Conservation (phyloP, 2,329 filamentous ascomycete genomes). For the Podosphaera xanthii region DNA sequence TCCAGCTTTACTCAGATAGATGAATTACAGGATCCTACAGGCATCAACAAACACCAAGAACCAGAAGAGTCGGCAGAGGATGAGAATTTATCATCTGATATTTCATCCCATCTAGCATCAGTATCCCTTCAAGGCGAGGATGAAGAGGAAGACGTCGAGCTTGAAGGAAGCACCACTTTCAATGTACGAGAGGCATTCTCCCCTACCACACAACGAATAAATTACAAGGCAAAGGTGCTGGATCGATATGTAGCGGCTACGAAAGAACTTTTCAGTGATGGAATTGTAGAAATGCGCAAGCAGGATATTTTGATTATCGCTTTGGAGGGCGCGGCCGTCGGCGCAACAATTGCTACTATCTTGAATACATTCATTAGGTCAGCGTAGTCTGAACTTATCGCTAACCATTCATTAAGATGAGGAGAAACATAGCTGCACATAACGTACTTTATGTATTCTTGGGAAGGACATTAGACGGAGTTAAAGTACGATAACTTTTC, state of each 20-base stretch:
- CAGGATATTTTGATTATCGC: slow-evolving; percentile 47
- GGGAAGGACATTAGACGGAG: no score
- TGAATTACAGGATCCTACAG: not conserved
- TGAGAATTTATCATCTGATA: not conserved
- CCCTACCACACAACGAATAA: not conserved
- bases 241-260: slow-evolving; percentile 17
- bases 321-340: slow-evolving; percentile 41
- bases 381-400: not conserved
- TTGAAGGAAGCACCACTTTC: not conserved
- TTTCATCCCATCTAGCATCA: no score
- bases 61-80: not conserved
- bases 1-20: slow-evolving; percentile 15
- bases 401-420: not conserved
- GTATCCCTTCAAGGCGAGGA: not conserved
- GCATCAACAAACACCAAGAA: slow-evolving; percentile 9
- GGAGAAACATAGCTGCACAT: no score
- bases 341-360: slow-evolving; percentile 34
- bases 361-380: slow-evolving; percentile 11
- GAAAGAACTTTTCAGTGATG: slow-evolving; percentile 41
- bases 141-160: no score
- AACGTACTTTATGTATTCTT: no score
- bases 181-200: not conserved
- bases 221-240: not conserved
- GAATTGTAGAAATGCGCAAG: slow-evolving; percentile 38
- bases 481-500: no score